Conservation (phyloP, 176 grass and related monocot species). For the Avena eriantha region DNA sequence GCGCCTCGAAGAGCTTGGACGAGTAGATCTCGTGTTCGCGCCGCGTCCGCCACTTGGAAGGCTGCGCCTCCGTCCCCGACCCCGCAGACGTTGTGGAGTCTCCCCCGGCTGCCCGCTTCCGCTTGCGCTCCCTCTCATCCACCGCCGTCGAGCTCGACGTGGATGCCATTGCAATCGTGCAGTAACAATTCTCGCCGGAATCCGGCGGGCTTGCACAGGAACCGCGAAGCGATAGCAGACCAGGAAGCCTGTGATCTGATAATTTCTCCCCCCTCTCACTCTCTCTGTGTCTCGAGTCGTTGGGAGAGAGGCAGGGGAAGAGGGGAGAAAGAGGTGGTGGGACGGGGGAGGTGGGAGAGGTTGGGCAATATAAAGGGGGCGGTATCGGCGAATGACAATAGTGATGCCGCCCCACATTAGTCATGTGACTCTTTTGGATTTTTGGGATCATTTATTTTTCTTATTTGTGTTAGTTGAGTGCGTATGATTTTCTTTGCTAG, state of each 20-base stretch:
- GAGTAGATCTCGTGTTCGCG: constrained; percentile 87
- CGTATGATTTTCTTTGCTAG: not conserved
- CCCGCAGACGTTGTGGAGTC: constrained; percentile 26
- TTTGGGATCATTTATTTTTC: not conserved
- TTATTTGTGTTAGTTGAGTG: not conserved
- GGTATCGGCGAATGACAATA: constrained; percentile 35
- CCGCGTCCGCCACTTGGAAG: constrained; percentile 75
- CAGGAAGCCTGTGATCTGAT: constrained; percentile 11
- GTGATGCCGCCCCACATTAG: constrained; percentile 34
- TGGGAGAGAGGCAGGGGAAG: not conserved
- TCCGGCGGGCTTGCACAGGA: not conserved
- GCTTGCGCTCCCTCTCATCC: constrained; percentile 39
- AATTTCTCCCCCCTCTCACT: not conserved
- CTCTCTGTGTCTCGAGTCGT: not conserved
- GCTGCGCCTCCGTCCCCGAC: not conserved
- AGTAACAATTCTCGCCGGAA: constrained; percentile 17
- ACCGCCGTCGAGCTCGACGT: constrained; percentile 42
- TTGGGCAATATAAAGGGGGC: constrained; percentile 56
- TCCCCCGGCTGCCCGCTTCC: constrained; percentile 52
- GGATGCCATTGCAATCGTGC: constrained; percentile 60
- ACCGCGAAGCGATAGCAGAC: not conserved
- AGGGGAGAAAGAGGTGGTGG: not conserved
- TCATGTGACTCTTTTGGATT: constrained; percentile 51
- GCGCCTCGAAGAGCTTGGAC: constrained; percentile 81
- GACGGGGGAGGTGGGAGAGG: constrained; percentile 34